Conservation (phyloP, 2,329 filamentous ascomycete species). For the Neurospora sp. region DNA sequence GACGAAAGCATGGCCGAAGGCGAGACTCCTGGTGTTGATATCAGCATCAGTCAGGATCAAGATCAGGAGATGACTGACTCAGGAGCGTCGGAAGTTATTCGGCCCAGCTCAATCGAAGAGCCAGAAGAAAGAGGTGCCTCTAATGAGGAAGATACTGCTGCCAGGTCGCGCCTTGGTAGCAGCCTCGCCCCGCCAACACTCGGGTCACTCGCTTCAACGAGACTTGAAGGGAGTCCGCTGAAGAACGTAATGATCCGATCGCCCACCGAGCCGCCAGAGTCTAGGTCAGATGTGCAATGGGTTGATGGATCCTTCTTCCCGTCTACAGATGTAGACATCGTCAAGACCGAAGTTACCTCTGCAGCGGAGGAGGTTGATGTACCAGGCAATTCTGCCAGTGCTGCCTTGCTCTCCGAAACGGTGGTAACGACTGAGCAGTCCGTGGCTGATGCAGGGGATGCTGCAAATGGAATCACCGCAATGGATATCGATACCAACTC, state of each 20-base stretch:
- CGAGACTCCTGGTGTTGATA: conserved; percentile 29
- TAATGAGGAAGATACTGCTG: conserved; percentile 16
- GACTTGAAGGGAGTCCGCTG: conserved; percentile 40
- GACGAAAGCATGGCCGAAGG: conserved; percentile 29
- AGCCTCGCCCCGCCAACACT: conserved; percentile 20
- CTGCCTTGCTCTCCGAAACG: background rate
- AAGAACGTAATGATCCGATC: conserved; percentile 42
- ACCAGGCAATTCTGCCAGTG: background rate
- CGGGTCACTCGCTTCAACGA: conserved; percentile 21
- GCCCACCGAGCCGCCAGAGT: conserved; percentile 28
- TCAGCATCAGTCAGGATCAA: conserved; percentile 9
- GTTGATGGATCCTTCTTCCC: conserved; percentile 4
- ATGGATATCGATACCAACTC: background rate
- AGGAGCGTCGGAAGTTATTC: conserved; percentile 14
- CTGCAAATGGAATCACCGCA: background rate
- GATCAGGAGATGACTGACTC: conserved; percentile 20
- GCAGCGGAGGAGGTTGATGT: background rate
- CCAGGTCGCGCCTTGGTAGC: conserved; percentile 3
- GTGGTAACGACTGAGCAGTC: background rate
- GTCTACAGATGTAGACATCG: conserved; percentile 8
- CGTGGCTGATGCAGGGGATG: background rate
- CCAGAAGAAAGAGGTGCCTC: conserved; percentile 9
- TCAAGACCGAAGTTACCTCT: background rate
- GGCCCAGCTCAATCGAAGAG: conserved; percentile 17
- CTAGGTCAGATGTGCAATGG: conserved; percentile 4